Percentiles rank a stretch among this genome's conserved stretches.
phyloP scores from a whole-genome alignment of 139 green algal genomes.

The Asterochloris erici region DNA sequence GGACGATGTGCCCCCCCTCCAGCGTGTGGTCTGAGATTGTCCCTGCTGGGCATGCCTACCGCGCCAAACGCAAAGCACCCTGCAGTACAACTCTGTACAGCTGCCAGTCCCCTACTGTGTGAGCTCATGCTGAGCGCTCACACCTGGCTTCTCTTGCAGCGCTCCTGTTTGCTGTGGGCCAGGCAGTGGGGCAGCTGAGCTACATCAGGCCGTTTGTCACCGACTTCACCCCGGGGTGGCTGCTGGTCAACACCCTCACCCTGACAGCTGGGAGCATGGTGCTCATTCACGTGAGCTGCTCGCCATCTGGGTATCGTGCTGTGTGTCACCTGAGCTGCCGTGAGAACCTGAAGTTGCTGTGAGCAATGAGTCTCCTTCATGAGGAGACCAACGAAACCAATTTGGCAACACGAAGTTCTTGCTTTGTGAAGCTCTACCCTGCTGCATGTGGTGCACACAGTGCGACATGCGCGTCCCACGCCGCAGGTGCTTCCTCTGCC shows the following conservation, averaged over 20 bases:
- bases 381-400: too few relatives aligned
- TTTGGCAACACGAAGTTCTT: too few relatives aligned
- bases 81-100: constrained; percentile 78
- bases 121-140: too few relatives aligned
- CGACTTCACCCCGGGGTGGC: constrained; percentile 81
- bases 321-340: background rate
- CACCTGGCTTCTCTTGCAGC: constrained; percentile 35
- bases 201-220: constrained; percentile 88
- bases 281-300: constrained; percentile 69
- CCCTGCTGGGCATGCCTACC: constrained; percentile 19
- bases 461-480: too few relatives aligned
- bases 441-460: too few relatives aligned
- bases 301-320: background rate
- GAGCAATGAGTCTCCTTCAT: too few relatives aligned
- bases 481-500: background rate
- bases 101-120: too few relatives aligned
- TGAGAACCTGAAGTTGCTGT: too few relatives aligned
- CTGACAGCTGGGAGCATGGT: constrained; percentile 87
- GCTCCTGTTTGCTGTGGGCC: constrained; percentile 85
- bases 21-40: background rate
- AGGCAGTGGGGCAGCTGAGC: constrained; percentile 85
- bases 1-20: too few relatives aligned
- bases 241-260: constrained; percentile 55
- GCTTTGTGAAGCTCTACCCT: too few relatives aligned
- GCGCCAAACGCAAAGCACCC: constrained; percentile 70